Conservation (phyloP, 208 protist species). For the Trypanosoma melophagium region DNA sequence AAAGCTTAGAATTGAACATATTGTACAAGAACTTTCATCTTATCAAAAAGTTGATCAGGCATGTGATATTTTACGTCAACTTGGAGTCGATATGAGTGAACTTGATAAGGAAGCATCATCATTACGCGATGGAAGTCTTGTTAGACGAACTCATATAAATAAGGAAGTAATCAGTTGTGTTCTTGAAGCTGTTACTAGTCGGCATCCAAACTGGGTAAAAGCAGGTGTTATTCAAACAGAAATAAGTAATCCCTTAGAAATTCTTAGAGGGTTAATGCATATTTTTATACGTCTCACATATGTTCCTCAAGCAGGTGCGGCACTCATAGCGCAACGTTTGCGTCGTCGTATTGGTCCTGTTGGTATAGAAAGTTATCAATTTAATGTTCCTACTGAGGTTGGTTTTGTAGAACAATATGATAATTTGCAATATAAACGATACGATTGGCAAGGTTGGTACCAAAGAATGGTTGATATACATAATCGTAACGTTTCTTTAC, state of each 20-base stretch:
- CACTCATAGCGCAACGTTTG: slow-evolving; percentile 74
- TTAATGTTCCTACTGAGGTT: slow-evolving; percentile 79
- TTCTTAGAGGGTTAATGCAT: slow-evolving; percentile 55
- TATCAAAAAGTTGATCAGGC: slow-evolving; percentile 52
- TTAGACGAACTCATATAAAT: slow-evolving; percentile 38
- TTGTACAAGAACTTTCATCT: slow-evolving; percentile 56
- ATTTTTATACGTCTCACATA: slow-evolving; percentile 84
- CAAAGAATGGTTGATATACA: slow-evolving; percentile 90
- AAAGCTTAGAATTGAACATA: slow-evolving; percentile 23
- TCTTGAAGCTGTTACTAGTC: slow-evolving; percentile 46
- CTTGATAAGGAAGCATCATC: slow-evolving; percentile 38
- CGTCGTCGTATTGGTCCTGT: slow-evolving; percentile 78
- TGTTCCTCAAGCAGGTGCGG: slow-evolving; percentile 76
- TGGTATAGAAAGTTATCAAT: slow-evolving; percentile 55
- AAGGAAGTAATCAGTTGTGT: slow-evolving; percentile 33
- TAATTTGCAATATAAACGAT: slow-evolving; percentile 89
- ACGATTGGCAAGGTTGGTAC: slow-evolving; percentile 91
- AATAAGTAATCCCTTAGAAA: slow-evolving; percentile 9
- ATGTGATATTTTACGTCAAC: slow-evolving; percentile 43
- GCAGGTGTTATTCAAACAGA: slow-evolving; percentile 50
- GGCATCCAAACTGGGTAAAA: slow-evolving; percentile 75
- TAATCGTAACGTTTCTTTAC: slow-evolving; percentile 87
- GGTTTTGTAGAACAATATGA: slow-evolving; percentile 88
- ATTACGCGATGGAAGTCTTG: slow-evolving; percentile 16
- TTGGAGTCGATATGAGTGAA: slow-evolving; percentile 44